These are phyloP conservation scores for Fusarium sp. DNA, from an alignment of 2,329 filamentous ascomycete genomes.

Conservation along the genomic window DNA sequence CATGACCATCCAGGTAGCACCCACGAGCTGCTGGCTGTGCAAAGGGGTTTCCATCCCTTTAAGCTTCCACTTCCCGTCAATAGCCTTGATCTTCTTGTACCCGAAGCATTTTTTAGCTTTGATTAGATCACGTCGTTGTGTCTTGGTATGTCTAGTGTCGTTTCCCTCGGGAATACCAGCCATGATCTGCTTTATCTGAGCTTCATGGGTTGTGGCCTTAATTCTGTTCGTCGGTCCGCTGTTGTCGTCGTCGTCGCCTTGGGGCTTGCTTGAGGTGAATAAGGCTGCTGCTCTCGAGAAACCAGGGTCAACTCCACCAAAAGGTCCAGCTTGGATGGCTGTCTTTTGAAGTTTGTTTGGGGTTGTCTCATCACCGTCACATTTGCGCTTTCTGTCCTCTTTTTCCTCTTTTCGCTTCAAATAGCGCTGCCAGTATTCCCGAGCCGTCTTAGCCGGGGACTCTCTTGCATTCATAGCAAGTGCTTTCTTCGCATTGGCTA, in stretches of 20 bases:
- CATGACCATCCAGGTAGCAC: constrained; percentile 64
- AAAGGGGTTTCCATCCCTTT: constrained; percentile 47
- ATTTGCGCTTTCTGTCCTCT: constrained; percentile 10
- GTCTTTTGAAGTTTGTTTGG: not conserved
- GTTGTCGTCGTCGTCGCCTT: not conserved
- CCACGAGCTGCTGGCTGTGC: constrained; percentile 63
- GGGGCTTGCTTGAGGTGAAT: rapidly evolving
- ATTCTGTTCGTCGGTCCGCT: not conserved
- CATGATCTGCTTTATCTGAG: constrained; percentile 9
- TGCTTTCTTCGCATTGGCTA: not conserved
- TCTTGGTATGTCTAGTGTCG: constrained; percentile 21
- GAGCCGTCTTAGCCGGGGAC: not conserved
- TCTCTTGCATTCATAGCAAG: not conserved
- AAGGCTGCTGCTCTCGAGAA: not conserved
- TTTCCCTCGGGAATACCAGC: constrained; percentile 10
- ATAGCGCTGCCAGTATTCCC: not conserved
- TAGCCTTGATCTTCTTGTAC: constrained; percentile 11
- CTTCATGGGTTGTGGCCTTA: not conserved
- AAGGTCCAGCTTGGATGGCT: not conserved
- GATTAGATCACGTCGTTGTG: constrained; percentile 30
- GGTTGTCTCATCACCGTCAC: not conserved
- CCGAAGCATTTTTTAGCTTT: constrained; percentile 38
- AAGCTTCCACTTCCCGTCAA: constrained; percentile 13
- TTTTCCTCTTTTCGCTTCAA: not conserved
- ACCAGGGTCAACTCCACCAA: not conserved